A percentile compares a stretch with the other conserved stretches of the same genome.
Evolutionary conservation across 768 basidiomycete species (phyloP).

Genomic region (Dictyophora rubrovolvata): DNA sequence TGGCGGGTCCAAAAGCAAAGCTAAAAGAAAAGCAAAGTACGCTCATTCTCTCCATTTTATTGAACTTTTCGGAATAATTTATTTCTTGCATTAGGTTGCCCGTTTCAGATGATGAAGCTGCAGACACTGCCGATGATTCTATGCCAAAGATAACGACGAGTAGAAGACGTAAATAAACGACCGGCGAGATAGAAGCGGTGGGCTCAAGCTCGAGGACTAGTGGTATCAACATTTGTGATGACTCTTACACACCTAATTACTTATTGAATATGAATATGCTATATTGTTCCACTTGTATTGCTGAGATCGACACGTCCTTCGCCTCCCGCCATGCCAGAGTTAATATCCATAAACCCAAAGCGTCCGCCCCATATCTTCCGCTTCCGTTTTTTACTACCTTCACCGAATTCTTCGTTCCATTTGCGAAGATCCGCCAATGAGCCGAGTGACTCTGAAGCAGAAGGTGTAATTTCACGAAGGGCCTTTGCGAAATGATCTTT

Average conservation of each 20-base stretch:
- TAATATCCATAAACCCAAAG: slow-evolving; percentile 70
- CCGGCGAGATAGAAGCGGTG: slow-evolving; percentile 2
- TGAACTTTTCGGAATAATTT: background rate
- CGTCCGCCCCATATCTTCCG: slow-evolving; percentile 74
- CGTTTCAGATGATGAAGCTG: too few relatives aligned
- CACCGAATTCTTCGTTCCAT: slow-evolving; percentile 94
- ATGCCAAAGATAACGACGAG: too few relatives aligned
- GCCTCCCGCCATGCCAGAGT: slow-evolving; percentile 22
- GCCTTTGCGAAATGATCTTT: slow-evolving; percentile 73
- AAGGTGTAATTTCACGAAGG: slow-evolving; percentile 82
- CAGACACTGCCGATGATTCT: too few relatives aligned
- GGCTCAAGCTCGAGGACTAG: too few relatives aligned
- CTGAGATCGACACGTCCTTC: background rate
- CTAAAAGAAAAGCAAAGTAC: background rate
- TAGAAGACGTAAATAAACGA: too few relatives aligned
- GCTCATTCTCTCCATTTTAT: background rate
- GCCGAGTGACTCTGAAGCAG: slow-evolving; percentile 72
- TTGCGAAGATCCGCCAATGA: slow-evolving; percentile 66
- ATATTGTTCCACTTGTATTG: background rate
- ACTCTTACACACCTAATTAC: too few relatives aligned
- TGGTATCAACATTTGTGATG: too few relatives aligned
- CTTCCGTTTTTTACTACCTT: slow-evolving; percentile 59
- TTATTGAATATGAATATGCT: background rate
- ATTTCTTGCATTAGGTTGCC: too few relatives aligned
- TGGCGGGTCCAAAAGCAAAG: background rate